Percentiles rank a stretch among this genome's conserved stretches.
phyloP scores from a whole-genome alignment of 345 rosid genomes.

The rapeseed (Brassica napus) region DNA sequence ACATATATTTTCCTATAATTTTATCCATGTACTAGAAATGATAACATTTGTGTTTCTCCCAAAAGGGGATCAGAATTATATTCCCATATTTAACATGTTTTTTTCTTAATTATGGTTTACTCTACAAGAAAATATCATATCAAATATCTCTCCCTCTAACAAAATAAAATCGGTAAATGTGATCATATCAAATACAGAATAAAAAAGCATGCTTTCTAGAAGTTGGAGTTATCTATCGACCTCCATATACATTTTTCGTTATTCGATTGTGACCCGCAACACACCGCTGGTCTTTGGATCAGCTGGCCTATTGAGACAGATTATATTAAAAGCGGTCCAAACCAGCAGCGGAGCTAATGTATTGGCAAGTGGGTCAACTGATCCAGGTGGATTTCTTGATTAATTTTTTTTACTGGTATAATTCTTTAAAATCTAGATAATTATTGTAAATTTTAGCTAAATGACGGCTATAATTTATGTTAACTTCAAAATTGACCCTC shows the following conservation, averaged over 20 bases:
- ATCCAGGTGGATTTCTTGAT: too few species aligned
- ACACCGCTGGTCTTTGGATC: slow-evolving; percentile 20
- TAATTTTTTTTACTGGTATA: too few species aligned
- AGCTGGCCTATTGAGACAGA: slow-evolving; percentile 8
- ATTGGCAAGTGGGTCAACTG: too few species aligned
- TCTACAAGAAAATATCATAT: background rate
- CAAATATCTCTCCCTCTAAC: slow-evolving; percentile 15
- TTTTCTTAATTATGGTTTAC: slow-evolving; percentile 17
- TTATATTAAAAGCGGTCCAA: slow-evolving; percentile 16
- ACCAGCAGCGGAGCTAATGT: background rate
- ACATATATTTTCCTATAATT: background rate
- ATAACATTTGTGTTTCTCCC: background rate
- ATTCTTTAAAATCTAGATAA: too few species aligned
- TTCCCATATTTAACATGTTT: slow-evolving; percentile 27
- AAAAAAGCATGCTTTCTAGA: slow-evolving; percentile 8
- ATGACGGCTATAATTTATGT: too few species aligned
- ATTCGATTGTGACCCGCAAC: slow-evolving; percentile 36
- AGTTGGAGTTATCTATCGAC: slow-evolving; percentile 40
- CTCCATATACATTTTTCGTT: slow-evolving; percentile 31
- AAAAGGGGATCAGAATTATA: background rate
- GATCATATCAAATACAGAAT: slow-evolving; percentile 17
- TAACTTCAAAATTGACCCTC: too few species aligned
- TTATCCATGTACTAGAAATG: background rate
- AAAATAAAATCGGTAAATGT: slow-evolving; percentile 32
- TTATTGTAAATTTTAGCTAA: too few species aligned